Base-by-base conservation (phyloP, 2,329 filamentous ascomycete species). In the Blumeria hordei region DNA sequence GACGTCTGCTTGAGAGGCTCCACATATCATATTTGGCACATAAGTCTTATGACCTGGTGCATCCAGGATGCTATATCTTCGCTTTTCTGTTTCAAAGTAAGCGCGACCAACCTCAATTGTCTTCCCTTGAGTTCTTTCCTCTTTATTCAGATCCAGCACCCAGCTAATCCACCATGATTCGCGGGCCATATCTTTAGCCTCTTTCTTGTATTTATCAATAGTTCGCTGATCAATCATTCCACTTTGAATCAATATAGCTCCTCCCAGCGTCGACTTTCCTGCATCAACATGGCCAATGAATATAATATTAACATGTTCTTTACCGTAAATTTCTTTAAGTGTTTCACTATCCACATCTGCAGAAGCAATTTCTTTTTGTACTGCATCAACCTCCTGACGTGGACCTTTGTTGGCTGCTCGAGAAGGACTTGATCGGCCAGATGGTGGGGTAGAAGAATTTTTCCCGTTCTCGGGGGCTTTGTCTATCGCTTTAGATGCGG, bases 201-300 rank as follows among this genome's bases (percentile, higher is more conserved):
- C 93, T 62, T 79, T 80, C 77, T 90, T 94, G 74, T 94, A 94
- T 71, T 98, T 98, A 55, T 98, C 92, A 75, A 98, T 79, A 37
- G 92, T 98, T 67, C 92, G 80, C 70, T 98, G 88, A 65, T 98
- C 93, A n/a, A 98, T 92, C 92, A 96, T 98, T 58, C 92, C 92
- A 5, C 90, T 95, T 54, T 80, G 80, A 68, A 92, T 94, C 12
- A 98, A 74, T 59, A 98, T 94, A 54, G 85, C 85, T 53, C 92
- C 92, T 66, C 92, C 92, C 6, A 98, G 75, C 3, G 92, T 98
- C 41, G 88, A 95, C 72, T 98, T 98, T 63, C 92, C 92, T 54
- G 92, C 92, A 72, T 98, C 92, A 63, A 98, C 93, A 74, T 98
- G 92, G 54, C 92, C 90, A 65, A 96, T 84, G 71, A 96, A 95